Base-by-base conservation (phyloP, 73 alveolate species). In the Paramecium tetraurelia region DNA sequence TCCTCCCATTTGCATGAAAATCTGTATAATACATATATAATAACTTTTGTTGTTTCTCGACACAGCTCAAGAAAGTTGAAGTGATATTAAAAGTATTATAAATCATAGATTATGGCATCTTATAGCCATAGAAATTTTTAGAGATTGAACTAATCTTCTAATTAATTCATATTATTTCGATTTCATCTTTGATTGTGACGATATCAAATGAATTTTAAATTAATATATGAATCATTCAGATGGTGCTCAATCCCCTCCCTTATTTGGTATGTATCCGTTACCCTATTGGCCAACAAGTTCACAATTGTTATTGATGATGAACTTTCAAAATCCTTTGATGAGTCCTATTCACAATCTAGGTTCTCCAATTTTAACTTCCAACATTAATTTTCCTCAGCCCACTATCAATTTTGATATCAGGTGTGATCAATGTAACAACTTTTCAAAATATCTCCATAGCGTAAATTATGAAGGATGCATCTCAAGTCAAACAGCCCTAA, bases 1-100 rank as follows among this genome's bases (percentile, higher is more conserved):
- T 41, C 89, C 89, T 40, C 89, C 89, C 89, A 76, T 76, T 76
- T 76, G 43, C 89, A 76, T 76, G 41, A 76, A 76, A 40, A 76
- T 76, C 89, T 70, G 38, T 48, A 59, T 59, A 59, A 59, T 59
- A 33, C 46, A 20, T 21, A 38, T 24, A 33, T 24, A 43, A 14
- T 38, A 24, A 80, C 90, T 80, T 44, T 44, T 18, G 90, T 80
- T 20, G 75, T 80, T 48, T 80, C 75, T 48, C 44, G n/a, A 24
- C 76, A 80, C 6, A 80, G 27, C 29, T 44, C 76, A 10, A 80
- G n/a, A 35, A 80, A 80, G 24, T 80, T 20, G 7, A 27, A 14
- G 29, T 41, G 63, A 33, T 72, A 36, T 36, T 72, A 72, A 36
- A 72, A 40, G 57, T 72, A 72, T 38, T 72, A 18, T 36, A 72